Evolutionary conservation across 345 rosid genomes (phyloP), one percentile per base, ranked within the genome.

Genomic region (Syzygium jambos): DNA sequence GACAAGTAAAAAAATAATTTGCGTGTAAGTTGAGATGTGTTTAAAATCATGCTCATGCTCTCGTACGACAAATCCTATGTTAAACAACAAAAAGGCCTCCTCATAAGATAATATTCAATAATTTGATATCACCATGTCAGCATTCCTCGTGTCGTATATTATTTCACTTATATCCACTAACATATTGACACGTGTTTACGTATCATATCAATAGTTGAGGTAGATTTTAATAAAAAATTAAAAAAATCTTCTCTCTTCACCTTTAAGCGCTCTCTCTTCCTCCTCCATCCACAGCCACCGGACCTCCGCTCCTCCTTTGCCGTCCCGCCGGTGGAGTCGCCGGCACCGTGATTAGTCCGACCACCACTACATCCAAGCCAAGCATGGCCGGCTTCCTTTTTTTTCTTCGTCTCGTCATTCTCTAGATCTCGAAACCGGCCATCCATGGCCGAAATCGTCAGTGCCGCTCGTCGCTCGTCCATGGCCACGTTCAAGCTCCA

Each of bases 21-120:
- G 59, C 25, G 21, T 21, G 59, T 3, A 7, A 55, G 53, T 52
- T 52, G 53, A 12, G 53, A 52, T 3, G 15, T 52, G 15, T 14
- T 52, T 52, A 12, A 13, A 17, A 52, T 38, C 41, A 12, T 52
- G 41, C 41, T 38, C 41, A 52, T 52, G 53, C 53, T 52, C 53
- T 52, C 15, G 17, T 14, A 52, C 15, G 53, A 1, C 34, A 12
- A 0, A 22, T 0, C 23, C 78, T 10, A 4, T 0, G 78, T 65
- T 65, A 38, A 38, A 38, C 41, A 38, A 38, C 41, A 38, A 38
- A 38, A 38, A 38, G 3, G 41, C 41, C 41, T 3, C 41, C 41
- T 38, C 41, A 38, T 38, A 38, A 38, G 41, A 38, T 38, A 38
- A 38, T 38, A 38, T 38, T 3, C 41, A 38, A 4, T 3, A 3